phyloP scores from a whole-genome alignment of 345 rosid genomes.

The Heritiera littoralis region DNA sequence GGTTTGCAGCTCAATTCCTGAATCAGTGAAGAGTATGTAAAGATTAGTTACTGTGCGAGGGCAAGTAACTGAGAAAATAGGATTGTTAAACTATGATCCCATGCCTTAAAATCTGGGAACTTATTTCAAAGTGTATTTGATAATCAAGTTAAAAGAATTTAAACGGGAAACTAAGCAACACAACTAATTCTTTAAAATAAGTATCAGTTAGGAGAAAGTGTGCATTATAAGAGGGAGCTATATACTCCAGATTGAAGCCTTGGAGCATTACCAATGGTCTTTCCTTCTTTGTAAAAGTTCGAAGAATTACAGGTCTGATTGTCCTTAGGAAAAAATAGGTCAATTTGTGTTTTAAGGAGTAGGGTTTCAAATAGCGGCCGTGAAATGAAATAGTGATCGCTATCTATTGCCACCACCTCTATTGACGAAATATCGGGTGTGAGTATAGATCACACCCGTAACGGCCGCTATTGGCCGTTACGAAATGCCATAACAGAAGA shows the following conservation, averaged over 20 bases:
- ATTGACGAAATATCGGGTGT: too few species aligned
- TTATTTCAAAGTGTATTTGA: not conserved
- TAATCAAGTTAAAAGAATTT: not conserved
- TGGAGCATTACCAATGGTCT: not conserved
- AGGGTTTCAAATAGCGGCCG: too few species aligned
- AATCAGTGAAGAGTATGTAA: not conserved
- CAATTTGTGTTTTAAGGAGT: not conserved
- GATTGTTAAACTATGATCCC: not conserved
- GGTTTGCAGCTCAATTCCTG: not conserved
- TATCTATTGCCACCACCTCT: too few species aligned
- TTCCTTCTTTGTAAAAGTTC: not conserved
- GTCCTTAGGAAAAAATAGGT: not conserved
- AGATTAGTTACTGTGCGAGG: not conserved
- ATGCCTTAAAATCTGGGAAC: not conserved
- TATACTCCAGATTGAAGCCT: not conserved
- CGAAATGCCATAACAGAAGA: too few species aligned
- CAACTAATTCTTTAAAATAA: not conserved
- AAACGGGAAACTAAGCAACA: not conserved
- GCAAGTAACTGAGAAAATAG: not conserved
- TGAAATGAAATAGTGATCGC: too few species aligned
- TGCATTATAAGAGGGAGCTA: not conserved
- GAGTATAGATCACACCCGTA: too few species aligned
- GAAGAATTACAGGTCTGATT: not conserved
- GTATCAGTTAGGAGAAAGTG: not conserved
- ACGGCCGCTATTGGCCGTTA: too few species aligned